Conservation (phyloP, 1,139 yeast species). For the Sugiyamaella sp. region DNA sequence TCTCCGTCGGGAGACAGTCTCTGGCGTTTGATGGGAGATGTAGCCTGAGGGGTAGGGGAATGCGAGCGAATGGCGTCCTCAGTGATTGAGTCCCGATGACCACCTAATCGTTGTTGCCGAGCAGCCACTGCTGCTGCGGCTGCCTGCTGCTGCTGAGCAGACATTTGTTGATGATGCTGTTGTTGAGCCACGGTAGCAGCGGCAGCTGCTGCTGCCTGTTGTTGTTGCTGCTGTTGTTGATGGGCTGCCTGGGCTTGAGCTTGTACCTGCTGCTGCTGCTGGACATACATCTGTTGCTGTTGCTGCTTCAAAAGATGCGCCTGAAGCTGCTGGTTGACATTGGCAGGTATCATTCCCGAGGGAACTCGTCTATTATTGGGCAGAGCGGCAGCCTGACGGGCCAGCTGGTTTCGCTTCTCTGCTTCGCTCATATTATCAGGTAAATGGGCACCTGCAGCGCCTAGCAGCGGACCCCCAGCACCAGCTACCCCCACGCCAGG, state of each 20-base stretch:
- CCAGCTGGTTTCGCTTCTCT: constrained; percentile 36
- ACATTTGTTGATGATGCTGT: constrained; percentile 34
- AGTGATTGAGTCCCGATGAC: constrained; percentile 28
- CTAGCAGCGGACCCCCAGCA: constrained; percentile 20
- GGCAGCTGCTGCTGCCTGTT: constrained; percentile 12
- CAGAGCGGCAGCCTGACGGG: constrained; percentile 38
- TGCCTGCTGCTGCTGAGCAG: constrained; percentile 33
- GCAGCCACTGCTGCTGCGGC: constrained; percentile 22
- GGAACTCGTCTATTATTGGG: constrained; percentile 28
- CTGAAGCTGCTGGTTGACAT: constrained; percentile 32
- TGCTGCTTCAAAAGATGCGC: constrained; percentile 35
- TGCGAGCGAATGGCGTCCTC: constrained; percentile 32
- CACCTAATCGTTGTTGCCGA: constrained; percentile 29
- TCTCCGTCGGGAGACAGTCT: constrained; percentile 45
- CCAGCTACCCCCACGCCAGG: constrained; percentile 24
- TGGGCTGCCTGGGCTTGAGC: constrained; percentile 15
- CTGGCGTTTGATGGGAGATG: constrained; percentile 44
- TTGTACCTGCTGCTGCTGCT: constrained; percentile 29
- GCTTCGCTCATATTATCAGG: constrained; percentile 36
- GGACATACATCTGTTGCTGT: constrained; percentile 33
- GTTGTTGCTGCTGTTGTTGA: constrained; percentile 28
- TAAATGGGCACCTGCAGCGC: constrained; percentile 23
- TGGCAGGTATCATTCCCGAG: constrained; percentile 29
- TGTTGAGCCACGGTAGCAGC: constrained; percentile 29
- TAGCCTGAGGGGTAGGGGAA: constrained; percentile 36